A percentile compares a stretch with the other conserved stretches of the same genome.
phyloP scores from a whole-genome alignment of 2,329 filamentous ascomycete genomes.

The Aspergillus piperis region DNA sequence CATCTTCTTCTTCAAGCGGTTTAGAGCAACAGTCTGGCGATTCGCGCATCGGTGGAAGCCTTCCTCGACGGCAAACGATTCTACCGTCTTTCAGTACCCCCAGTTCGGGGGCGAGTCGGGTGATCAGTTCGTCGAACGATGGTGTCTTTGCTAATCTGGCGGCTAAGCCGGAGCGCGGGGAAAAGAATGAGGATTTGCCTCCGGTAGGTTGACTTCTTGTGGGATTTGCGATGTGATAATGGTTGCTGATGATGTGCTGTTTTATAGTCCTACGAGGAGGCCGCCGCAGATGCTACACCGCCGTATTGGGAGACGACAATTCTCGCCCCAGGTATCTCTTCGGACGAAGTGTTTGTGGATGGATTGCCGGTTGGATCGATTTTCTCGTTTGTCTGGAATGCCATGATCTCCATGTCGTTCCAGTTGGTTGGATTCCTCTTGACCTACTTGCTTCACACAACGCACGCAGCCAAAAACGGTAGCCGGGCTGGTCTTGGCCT shows the following conservation, averaged over 20 bases:
- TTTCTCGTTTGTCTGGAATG: slow-evolving; percentile 75
- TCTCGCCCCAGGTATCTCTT: slow-evolving; percentile 84
- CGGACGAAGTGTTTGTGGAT: slow-evolving; percentile 95
- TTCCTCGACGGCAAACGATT: slow-evolving; percentile 55
- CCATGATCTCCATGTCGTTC: slow-evolving; percentile 97
- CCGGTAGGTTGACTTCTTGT: slow-evolving; percentile 64
- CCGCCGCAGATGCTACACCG: slow-evolving; percentile 90
- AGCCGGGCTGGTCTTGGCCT: slow-evolving; percentile 92
- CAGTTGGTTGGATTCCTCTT: slow-evolving; percentile 95
- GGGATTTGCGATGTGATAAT: background rate
- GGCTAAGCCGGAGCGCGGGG: slow-evolving; percentile 81
- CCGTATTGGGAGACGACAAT: slow-evolving; percentile 99
- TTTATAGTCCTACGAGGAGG: slow-evolving; percentile 90
- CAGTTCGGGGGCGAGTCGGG: slow-evolving; percentile 46
- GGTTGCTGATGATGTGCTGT: background rate
- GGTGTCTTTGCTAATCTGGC: slow-evolving; percentile 95
- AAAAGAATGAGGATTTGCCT: slow-evolving; percentile 85
- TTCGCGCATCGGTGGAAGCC: slow-evolving; percentile 20
- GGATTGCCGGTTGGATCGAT: slow-evolving; percentile 87
- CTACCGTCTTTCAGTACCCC: slow-evolving; percentile 54
- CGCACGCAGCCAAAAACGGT: slow-evolving; percentile 96
- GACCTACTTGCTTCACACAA: slow-evolving; percentile 96
- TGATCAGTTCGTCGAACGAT: slow-evolving; percentile 78
- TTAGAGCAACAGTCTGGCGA: slow-evolving; percentile 19
- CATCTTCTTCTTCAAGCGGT: slow-evolving; percentile 30